Evolutionary conservation across 805 yeast species (phyloP).

Genomic region (Ogataea henricii): DNA sequence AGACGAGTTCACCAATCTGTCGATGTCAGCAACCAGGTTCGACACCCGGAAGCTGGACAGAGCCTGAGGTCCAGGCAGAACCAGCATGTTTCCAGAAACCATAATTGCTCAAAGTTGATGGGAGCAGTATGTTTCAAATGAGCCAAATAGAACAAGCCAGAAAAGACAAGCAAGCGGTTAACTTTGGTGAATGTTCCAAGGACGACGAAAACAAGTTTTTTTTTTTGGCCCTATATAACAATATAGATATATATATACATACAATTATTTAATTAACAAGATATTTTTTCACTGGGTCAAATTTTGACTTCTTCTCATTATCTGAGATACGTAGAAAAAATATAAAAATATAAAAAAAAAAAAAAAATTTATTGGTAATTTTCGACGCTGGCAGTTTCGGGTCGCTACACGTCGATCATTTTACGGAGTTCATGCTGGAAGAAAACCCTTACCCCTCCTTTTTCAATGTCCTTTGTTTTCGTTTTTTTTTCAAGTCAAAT

Average conservation of each 20-base stretch:
- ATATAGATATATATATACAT: not conserved
- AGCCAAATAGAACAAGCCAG: not conserved
- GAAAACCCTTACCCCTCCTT: no score
- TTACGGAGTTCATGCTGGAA: no score
- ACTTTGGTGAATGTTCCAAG: not conserved
- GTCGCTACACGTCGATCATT: no score
- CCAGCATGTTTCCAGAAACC: slow-evolving; percentile 36
- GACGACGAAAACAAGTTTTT: no score
- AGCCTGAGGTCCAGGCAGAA: slow-evolving; percentile 87
- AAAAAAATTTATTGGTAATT: not conserved
- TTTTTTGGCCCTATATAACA: no score
- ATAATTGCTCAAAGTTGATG: not conserved
- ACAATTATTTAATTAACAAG: not conserved
- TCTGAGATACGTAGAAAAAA: not conserved
- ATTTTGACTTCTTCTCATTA: slow-evolving; percentile 1
- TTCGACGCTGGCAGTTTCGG: no score
- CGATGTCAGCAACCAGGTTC: slow-evolving; percentile 69
- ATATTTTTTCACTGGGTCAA: not conserved
- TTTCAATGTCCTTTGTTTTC: no score
- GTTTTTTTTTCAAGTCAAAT: no score
- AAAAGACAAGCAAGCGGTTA: not conserved
- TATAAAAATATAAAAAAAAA: not conserved
- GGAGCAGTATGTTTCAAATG: not conserved
- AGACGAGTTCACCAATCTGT: slow-evolving; percentile 65
- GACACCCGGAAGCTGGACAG: slow-evolving; percentile 83